These are phyloP conservation scores for Brasilioporus rufonigricans DNA, from an alignment of 768 basidiomycete genomes.

Conservation along the genomic window DNA sequence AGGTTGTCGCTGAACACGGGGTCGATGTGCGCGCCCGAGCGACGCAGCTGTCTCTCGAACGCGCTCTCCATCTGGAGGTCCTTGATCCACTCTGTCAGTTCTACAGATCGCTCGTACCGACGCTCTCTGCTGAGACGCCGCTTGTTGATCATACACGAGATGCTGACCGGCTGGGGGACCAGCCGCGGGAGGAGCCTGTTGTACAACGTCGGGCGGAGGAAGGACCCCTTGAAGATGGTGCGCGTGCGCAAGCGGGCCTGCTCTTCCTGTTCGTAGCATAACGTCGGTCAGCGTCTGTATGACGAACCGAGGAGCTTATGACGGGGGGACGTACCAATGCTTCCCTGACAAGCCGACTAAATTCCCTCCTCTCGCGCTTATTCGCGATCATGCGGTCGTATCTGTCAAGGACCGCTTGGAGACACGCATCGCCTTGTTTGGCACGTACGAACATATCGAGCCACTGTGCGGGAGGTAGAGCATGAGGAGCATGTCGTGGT, in stretches of 20 bases:
- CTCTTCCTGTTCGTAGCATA: constrained; percentile 47
- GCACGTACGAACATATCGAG: constrained; percentile 57
- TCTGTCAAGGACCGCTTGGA: constrained; percentile 46
- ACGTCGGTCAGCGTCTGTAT: background rate
- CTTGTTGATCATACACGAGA: constrained; percentile 65
- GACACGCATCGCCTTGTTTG: constrained; percentile 47
- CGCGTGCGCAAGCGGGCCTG: constrained; percentile 50
- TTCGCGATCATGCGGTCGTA: constrained; percentile 57
- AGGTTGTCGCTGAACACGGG: constrained; percentile 28
- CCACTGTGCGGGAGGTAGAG: constrained; percentile 38
- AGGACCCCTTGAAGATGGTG: constrained; percentile 70
- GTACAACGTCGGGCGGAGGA: constrained; percentile 59
- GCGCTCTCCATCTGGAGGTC: constrained; percentile 36
- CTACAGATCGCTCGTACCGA: constrained; percentile 38
- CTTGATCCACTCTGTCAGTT: constrained; percentile 33
- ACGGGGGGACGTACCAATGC: constrained; percentile 45
- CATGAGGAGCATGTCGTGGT: background rate
- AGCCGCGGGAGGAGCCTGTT: constrained; percentile 77
- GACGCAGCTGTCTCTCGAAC: constrained; percentile 36
- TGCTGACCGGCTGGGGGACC: constrained; percentile 71
- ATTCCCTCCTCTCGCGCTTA: constrained; percentile 48
- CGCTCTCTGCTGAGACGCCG: constrained; percentile 44
- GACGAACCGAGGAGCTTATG: background rate
- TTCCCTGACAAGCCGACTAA: constrained; percentile 44
- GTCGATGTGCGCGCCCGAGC: constrained; percentile 14